A percentile compares a stretch with the other conserved stretches of the same genome.
Evolutionary conservation across 2,329 filamentous ascomycete genomes (phyloP).

Genomic region (Pyrenochaeta sp.): DNA sequence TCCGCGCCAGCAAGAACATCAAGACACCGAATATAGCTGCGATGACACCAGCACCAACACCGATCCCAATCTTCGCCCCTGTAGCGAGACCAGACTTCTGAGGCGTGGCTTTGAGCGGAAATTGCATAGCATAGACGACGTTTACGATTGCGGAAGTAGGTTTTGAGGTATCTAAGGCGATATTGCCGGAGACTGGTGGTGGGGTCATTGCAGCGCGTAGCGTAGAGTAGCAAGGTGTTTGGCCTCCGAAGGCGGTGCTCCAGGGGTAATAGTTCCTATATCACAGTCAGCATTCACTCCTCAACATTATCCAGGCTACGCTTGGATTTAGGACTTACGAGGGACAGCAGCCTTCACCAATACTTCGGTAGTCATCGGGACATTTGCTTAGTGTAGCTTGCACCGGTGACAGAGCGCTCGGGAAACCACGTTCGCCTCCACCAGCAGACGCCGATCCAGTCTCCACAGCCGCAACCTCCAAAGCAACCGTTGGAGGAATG

Average conservation of each 20-base stretch:
- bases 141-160: slow-evolving; percentile 29
- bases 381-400: slow-evolving; percentile 16
- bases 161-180: slow-evolving; percentile 15
- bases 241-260: slow-evolving; percentile 29
- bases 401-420: slow-evolving; percentile 9
- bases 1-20: slow-evolving; percentile 14
- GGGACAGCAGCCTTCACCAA: slow-evolving; percentile 22
- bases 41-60: slow-evolving; percentile 18
- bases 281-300: not conserved
- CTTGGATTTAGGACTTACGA: slow-evolving; percentile 12
- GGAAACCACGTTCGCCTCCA: slow-evolving; percentile 15
- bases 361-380: slow-evolving; percentile 21
- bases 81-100: slow-evolving; percentile 18
- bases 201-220: slow-evolving; percentile 17
- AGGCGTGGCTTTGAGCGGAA: slow-evolving; percentile 18
- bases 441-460: not conserved
- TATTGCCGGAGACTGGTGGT: slow-evolving; percentile 11
- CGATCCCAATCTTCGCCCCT: slow-evolving; percentile 31
- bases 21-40: slow-evolving; percentile 17
- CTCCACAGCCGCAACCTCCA: not conserved
- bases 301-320: no score
- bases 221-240: slow-evolving; percentile 38
- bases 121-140: slow-evolving; percentile 38
- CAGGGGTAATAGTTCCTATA: slow-evolving; percentile 21
- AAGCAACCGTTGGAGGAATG: slow-evolving; percentile 5